Evolutionary conservation across 768 basidiomycete species (phyloP).

Genomic region (Auricularia auricula-judae): DNA sequence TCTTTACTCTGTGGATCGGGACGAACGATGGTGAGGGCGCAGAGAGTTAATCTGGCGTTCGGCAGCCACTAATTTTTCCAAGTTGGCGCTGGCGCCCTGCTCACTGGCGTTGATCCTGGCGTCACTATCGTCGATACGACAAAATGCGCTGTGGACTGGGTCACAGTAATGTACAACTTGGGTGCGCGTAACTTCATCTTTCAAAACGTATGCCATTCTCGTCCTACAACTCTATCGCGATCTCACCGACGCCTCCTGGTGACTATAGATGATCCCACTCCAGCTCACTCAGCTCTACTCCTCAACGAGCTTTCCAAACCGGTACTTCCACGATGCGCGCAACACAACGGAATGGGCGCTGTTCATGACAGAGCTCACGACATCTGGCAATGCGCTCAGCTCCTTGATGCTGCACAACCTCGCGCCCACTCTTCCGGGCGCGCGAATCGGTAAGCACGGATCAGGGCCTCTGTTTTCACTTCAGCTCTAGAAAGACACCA

Average conservation of each 20-base stretch:
- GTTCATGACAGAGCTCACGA: slow-evolving; percentile 41
- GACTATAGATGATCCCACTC: slow-evolving; percentile 11
- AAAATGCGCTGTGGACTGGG: slow-evolving; percentile 50
- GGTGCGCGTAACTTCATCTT: slow-evolving; percentile 61
- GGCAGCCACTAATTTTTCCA: background rate
- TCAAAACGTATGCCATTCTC: slow-evolving; percentile 33
- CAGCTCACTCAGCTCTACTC: slow-evolving; percentile 37
- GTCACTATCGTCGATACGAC: slow-evolving; percentile 51
- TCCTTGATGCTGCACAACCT: slow-evolving; percentile 38
- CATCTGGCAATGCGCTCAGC: slow-evolving; percentile 40
- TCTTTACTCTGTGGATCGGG: slow-evolving; percentile 61
- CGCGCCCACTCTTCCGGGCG: slow-evolving; percentile 36
- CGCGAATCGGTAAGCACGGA: slow-evolving; percentile 35
- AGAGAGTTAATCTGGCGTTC: no score
- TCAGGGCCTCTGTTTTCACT: slow-evolving; percentile 11
- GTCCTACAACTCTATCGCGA: background rate
- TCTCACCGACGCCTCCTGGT: background rate
- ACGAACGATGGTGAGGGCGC: slow-evolving; percentile 31
- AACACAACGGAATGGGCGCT: slow-evolving; percentile 47
- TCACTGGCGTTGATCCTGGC: slow-evolving; percentile 35
- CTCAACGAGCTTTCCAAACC: slow-evolving; percentile 33
- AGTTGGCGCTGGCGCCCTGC: slow-evolving; percentile 39
- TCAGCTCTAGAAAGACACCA: background rate
- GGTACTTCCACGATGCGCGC: slow-evolving; percentile 37
- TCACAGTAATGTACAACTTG: slow-evolving; percentile 40